Percentiles rank a stretch among this genome's conserved stretches.
phyloP scores from a whole-genome alignment of 2,329 filamentous ascomycete species.

The Sporothrix variecibatus region DNA sequence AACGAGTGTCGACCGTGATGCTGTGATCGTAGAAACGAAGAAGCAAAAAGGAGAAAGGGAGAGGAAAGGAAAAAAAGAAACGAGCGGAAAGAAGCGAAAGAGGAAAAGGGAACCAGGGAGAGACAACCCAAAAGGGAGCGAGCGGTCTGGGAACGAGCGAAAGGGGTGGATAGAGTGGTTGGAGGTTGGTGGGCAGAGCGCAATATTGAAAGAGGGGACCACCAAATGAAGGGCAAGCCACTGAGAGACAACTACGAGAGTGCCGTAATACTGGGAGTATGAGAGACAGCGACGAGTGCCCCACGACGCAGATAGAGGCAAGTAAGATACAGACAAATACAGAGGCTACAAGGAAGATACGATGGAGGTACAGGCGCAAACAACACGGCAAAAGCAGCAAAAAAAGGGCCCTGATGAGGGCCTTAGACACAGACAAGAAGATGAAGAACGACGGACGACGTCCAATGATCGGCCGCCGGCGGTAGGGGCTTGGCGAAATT shows the following conservation, averaged over 20 bases:
- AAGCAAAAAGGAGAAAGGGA: constrained; percentile 29
- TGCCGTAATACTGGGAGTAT: too few species aligned
- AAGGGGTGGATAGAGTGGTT: not conserved
- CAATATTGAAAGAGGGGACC: not conserved
- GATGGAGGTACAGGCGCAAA: not conserved
- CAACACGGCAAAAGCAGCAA: not conserved
- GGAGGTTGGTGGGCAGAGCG: not conserved
- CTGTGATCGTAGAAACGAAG: constrained; percentile 31
- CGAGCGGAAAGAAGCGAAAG: not conserved
- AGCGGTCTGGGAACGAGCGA: not conserved
- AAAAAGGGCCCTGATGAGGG: too few species aligned
- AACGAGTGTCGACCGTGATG: constrained; percentile 21
- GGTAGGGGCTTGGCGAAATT: constrained; percentile 33
- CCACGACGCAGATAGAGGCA: not conserved
- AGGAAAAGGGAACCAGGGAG: not conserved
- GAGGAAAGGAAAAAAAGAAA: constrained; percentile 14
- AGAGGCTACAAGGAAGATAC: not conserved
- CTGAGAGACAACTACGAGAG: not conserved
- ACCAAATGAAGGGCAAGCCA: constrained; percentile 18
- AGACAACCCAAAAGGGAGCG: not conserved
- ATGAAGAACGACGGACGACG: not conserved
- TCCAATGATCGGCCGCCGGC: not conserved
- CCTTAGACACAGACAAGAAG: not conserved
- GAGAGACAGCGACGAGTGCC: not conserved
- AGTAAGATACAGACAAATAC: not conserved